Conservation (phyloP, 169 alveolate genomes). For the Plasmodium coatneyi region DNA sequence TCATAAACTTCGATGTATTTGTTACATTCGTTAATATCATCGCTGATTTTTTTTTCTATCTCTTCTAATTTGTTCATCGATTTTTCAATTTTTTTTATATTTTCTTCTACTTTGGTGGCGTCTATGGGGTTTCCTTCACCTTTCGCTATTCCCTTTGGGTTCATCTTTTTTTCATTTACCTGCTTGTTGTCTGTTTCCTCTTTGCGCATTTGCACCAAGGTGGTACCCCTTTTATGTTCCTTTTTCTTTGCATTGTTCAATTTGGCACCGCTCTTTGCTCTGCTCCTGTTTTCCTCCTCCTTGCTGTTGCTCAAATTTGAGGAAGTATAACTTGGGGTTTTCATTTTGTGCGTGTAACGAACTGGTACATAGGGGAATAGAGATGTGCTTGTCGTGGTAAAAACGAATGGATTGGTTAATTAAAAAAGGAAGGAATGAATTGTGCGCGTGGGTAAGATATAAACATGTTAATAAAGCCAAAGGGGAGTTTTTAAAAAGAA, state of each 20-base stretch:
- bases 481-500: neutral
- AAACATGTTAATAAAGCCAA: neutral
- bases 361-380: neutral
- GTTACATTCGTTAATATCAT: constrained; percentile 60
- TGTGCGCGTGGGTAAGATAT: neutral
- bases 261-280: neutral
- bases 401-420: neutral
- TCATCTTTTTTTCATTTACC: neutral
- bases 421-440: neutral
- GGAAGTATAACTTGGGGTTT: neutral
- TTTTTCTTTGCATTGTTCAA: constrained; percentile 6
- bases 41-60: constrained; percentile 41
- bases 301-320: constrained; percentile 3
- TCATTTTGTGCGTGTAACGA: neutral
- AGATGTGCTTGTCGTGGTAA: neutral
- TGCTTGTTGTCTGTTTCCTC: constrained; percentile 1
- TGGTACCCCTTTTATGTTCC: neutral
- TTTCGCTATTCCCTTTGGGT: constrained; percentile 13
- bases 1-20: constrained; percentile 65
- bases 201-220: neutral
- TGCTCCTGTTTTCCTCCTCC: constrained; percentile 1
- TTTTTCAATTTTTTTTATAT: constrained; percentile 49
- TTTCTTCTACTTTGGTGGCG: constrained; percentile 14
- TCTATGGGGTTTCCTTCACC: constrained; percentile 12
- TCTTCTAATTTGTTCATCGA: constrained; percentile 50